Conservation (phyloP, 768 basidiomycete genomes). For the Tephrocybe sp. region DNA sequence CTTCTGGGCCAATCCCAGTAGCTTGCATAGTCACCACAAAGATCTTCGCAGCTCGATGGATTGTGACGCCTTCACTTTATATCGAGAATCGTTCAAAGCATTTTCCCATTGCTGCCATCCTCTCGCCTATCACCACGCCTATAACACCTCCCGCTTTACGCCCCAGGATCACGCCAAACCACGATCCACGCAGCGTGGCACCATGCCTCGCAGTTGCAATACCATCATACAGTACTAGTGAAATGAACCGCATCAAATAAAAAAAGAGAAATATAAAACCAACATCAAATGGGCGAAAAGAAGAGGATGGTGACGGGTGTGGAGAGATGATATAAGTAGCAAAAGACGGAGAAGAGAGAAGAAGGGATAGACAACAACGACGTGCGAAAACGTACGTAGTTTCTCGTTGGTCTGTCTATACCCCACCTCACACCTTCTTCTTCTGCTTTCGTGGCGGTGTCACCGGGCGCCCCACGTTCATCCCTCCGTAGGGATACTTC, state of each 20-base stretch:
- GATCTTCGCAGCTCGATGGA: not conserved
- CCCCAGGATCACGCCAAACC: conserved; percentile 5
- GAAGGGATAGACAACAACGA: conserved; percentile 16
- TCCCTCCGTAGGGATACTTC: conserved; percentile 86
- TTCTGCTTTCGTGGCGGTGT: conserved; percentile 97
- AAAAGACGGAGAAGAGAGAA: conserved; percentile 9
- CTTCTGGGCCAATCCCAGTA: no score
- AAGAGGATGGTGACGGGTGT: not conserved
- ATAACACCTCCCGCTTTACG: not conserved
- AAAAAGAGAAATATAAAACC: conserved; percentile 15
- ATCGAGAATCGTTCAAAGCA: not conserved
- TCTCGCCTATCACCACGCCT: not conserved
- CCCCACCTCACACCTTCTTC: conserved; percentile 86
- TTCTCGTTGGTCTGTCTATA: conserved; percentile 21
- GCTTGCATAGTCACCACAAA: no score
- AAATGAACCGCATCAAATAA: conserved; percentile 16
- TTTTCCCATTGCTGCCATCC: not conserved
- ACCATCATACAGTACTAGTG: conserved; percentile 21
- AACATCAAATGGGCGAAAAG: conserved; percentile 5
- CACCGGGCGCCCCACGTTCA: conserved; percentile 85
- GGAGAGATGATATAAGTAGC: conserved; percentile 12
- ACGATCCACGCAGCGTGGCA: not conserved
- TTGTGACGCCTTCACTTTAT: not conserved
- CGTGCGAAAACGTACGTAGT: conserved; percentile 16
- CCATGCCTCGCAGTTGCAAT: conserved; percentile 17